Evolutionary conservation across 176 grass and related monocot species (phyloP).

Genomic region (Carex kokanica): DNA sequence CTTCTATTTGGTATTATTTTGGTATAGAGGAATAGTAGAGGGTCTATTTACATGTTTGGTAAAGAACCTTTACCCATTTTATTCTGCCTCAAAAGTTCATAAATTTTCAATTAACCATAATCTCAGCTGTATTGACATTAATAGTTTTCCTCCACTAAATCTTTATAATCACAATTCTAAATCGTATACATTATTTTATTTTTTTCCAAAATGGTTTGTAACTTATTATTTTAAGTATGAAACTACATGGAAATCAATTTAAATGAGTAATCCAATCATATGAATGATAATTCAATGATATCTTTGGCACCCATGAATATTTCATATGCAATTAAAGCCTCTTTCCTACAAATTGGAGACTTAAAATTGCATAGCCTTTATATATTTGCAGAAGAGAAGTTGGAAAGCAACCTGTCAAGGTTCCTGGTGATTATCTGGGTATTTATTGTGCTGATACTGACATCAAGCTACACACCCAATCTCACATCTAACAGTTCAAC

Average conservation of each 20-base stretch:
- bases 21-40: background rate
- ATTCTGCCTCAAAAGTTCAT: background rate
- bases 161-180: background rate
- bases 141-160: background rate
- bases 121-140: background rate
- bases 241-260: background rate
- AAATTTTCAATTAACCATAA: background rate
- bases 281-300: background rate
- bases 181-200: background rate
- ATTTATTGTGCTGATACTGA: slow-evolving; percentile 53
- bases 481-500: too few relatives aligned
- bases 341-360: background rate
- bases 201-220: background rate
- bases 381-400: slow-evolving; percentile 36
- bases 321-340: background rate
- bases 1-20: background rate
- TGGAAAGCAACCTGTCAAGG: slow-evolving; percentile 46
- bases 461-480: too few relatives aligned
- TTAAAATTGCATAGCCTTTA: background rate
- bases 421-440: slow-evolving; percentile 53
- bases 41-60: background rate
- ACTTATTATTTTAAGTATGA: background rate
- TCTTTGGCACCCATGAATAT: background rate
- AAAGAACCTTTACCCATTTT: background rate
- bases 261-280: background rate